These are phyloP conservation scores for Sugiyamaella sp. DNA, from an alignment of 1,139 yeast genomes.

Conservation along the genomic window DNA sequence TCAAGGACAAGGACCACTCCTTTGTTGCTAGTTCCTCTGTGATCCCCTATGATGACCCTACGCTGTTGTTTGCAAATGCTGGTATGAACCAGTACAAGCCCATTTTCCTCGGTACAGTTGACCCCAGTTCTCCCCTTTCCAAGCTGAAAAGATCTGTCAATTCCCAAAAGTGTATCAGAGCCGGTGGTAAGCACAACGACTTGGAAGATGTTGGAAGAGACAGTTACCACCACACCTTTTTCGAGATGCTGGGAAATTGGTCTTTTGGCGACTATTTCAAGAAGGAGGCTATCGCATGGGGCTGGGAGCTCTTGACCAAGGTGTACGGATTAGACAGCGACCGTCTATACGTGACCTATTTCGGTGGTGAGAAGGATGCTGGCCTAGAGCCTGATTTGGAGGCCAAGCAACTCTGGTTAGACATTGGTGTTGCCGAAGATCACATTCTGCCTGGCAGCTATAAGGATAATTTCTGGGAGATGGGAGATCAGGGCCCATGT, in stretches of 20 bases:
- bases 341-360: slow-evolving; percentile 90
- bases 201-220: slow-evolving; percentile 98
- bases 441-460: slow-evolving; percentile 91
- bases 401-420: slow-evolving; percentile 84
- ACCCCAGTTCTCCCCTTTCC: slow-evolving; percentile 87
- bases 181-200: slow-evolving; percentile 99
- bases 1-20: slow-evolving; percentile 67
- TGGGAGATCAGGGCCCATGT: slow-evolving; percentile 99
- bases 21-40: slow-evolving; percentile 93
- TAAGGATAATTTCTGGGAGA: slow-evolving; percentile 97
- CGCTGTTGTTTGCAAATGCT: slow-evolving; percentile 92
- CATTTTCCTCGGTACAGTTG: slow-evolving; percentile 93
- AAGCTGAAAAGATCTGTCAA: slow-evolving; percentile 85
- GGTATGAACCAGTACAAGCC: slow-evolving; percentile 99
- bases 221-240: slow-evolving; percentile 96
- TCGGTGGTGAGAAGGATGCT: slow-evolving; percentile 82
- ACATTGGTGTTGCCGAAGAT: slow-evolving; percentile 85
- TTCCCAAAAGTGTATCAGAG: slow-evolving; percentile 98
- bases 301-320: slow-evolving; percentile 88
- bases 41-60: slow-evolving; percentile 97
- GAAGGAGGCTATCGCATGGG: slow-evolving; percentile 82
- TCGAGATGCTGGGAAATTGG: slow-evolving; percentile 99
- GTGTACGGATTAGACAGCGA: slow-evolving; percentile 78
- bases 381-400: slow-evolving; percentile 95
- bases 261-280: slow-evolving; percentile 98